Conservation (phyloP, 2,329 filamentous ascomycete species). For the Didymella pinodella region DNA sequence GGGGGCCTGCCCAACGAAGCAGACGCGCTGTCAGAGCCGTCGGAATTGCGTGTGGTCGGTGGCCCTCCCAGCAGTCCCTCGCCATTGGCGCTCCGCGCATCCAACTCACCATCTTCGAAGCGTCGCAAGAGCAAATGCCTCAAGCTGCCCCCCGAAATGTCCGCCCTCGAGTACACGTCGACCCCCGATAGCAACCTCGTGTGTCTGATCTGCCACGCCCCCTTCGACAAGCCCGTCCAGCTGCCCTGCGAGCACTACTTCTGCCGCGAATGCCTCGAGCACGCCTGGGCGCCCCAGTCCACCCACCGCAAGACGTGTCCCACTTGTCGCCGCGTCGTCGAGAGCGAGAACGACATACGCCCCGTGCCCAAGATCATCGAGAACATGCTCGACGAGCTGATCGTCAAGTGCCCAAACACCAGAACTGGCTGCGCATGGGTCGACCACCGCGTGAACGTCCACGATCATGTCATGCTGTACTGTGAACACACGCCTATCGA, state of each 20-base stretch:
- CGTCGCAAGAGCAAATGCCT: slow-evolving; percentile 45
- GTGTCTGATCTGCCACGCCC: slow-evolving; percentile 70
- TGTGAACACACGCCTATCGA: slow-evolving; percentile 64
- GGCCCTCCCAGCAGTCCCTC: slow-evolving; percentile 50
- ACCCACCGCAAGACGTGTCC: slow-evolving; percentile 59
- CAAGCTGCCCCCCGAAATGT: slow-evolving; percentile 60
- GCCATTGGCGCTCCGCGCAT: slow-evolving; percentile 50
- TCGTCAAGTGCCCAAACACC: slow-evolving; percentile 66
- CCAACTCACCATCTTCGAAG: slow-evolving; percentile 50
- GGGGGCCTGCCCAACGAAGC: slow-evolving; percentile 34
- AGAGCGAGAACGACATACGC: slow-evolving; percentile 38
- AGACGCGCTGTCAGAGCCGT: slow-evolving; percentile 28
- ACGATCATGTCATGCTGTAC: slow-evolving; percentile 67
- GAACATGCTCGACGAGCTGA: slow-evolving; percentile 69
- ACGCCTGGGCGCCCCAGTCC: slow-evolving; percentile 46
- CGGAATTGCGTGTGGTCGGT: slow-evolving; percentile 46
- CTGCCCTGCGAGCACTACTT: slow-evolving; percentile 70
- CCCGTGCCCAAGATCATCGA: slow-evolving; percentile 63
- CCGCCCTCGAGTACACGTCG: slow-evolving; percentile 65
- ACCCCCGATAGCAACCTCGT: slow-evolving; percentile 67
- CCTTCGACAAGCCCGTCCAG: slow-evolving; percentile 66
- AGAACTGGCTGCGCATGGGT: slow-evolving; percentile 62
- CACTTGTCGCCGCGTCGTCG: slow-evolving; percentile 61
- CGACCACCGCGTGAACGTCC: slow-evolving; percentile 63
- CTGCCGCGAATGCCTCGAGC: slow-evolving; percentile 65